phyloP scores from a whole-genome alignment of 345 rosid genomes.

The Brassica rapa region DNA sequence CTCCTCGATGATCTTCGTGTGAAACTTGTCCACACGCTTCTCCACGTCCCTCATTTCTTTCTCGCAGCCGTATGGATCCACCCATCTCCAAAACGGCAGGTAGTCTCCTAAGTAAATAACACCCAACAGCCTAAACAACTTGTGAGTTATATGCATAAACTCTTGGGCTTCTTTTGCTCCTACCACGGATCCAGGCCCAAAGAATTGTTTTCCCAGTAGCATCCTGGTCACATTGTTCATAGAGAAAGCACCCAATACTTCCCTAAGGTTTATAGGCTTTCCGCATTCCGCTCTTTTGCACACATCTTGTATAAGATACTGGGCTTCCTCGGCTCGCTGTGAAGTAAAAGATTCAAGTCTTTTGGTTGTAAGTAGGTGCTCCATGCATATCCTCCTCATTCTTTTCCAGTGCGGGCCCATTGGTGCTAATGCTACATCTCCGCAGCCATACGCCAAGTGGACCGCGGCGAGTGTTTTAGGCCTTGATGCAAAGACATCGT shows the following conservation, averaged over 20 bases:
- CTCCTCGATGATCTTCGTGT: constrained; percentile 66
- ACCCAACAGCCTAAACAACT: constrained; percentile 70
- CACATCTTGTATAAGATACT: constrained; percentile 46
- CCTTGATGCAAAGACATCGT: constrained; percentile 80
- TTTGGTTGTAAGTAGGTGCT: constrained; percentile 44
- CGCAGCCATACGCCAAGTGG: constrained; percentile 75
- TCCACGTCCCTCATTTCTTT: constrained; percentile 80
- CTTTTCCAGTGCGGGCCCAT: constrained; percentile 56
- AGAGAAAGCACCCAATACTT: constrained; percentile 78
- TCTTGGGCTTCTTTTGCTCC: constrained; percentile 71
- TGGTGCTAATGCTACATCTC: constrained; percentile 81
- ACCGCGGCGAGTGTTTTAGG: constrained; percentile 77
- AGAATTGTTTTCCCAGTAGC: constrained; percentile 80
- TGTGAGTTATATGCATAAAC: constrained; percentile 84
- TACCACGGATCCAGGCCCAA: constrained; percentile 62
- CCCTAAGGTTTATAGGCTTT: constrained; percentile 64
- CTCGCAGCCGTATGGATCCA: constrained; percentile 81
- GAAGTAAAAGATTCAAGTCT: constrained; percentile 31
- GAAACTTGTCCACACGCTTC: constrained; percentile 89
- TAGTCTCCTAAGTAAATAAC: constrained; percentile 87
- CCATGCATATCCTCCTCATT: constrained; percentile 50
- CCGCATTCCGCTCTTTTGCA: constrained; percentile 31
- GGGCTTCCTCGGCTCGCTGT: constrained; percentile 37
- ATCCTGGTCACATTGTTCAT: constrained; percentile 93
- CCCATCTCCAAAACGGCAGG: constrained; percentile 89